Evolutionary conservation across 2,329 filamentous ascomycete genomes (phyloP), one percentile per base, ranked within the genome.

Genomic region (Coccinonectria pachysandricola): DNA sequence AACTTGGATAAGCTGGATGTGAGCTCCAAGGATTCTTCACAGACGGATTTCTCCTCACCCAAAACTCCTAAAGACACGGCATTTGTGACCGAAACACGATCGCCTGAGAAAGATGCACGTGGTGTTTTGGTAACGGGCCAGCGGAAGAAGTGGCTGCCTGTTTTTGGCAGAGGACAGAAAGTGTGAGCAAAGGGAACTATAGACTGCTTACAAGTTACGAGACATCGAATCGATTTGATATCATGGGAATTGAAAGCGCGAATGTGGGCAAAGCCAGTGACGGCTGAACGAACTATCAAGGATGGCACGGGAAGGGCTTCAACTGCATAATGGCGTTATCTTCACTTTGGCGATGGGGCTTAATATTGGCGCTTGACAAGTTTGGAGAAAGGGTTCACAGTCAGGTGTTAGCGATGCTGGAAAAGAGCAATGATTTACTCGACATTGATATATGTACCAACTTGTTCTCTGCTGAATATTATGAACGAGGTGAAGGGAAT

Each of bases 111-210:
- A 6, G 14, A 15, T 10, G 39, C 43, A 4, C 29, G 36, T 18
- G 26, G 19, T 5, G 12, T 31, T 9, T 36, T 36, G 7, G 44
- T 34, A 5, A 45, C 47, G 7, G 53, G 53, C 3, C 28, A 26
- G 7, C 42, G 53, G 20, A 47, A 52, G 20, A 58, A 57, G 32
- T 58, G 55, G 55, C 37, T 57, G 12, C 46, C 50, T 9, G 44
- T 37, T 1, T 56, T 58, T 28, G 42, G 49, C 9, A 38, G 49
- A 25, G 25, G n/a, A n/a, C 41, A 14, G 38, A 34, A 15, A 40
- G 35, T 23, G 36, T 45, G 12, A 49, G 39, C 24, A 45, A 41
- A 23, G 50, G 40, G 23, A n/a, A n/a, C n/a, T n/a, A n/a, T n/a
- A n/a, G n/a, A n/a, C n/a, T n/a, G n/a, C n/a, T n/a, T n/a, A 38